phyloP scores from a whole-genome alignment of 768 basidiomycete genomes.

The Cystobasidiopsis lactophilus region DNA sequence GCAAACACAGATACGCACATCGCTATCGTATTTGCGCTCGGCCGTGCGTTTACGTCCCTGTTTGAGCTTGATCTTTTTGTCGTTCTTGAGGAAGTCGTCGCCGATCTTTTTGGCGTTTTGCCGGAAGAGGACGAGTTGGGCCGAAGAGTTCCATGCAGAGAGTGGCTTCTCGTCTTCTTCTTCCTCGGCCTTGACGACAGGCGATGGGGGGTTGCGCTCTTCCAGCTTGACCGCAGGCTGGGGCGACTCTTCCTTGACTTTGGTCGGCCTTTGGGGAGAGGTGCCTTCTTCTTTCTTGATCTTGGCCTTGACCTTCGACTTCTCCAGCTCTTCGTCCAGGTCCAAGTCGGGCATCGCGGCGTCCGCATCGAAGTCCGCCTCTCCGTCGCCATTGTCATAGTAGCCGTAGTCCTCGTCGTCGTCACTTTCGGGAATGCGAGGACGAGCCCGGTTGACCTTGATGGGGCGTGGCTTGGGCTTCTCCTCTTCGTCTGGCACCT shows the following conservation, averaged over 20 bases:
- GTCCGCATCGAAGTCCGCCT: slow-evolving; percentile 11
- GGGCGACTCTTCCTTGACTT: neutral
- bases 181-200: neutral
- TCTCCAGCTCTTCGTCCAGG: neutral
- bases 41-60: slow-evolving; percentile 13
- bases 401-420: neutral
- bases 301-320: neutral
- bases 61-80: slow-evolving; percentile 17
- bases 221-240: neutral
- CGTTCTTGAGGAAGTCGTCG: slow-evolving; percentile 20
- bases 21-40: slow-evolving; percentile 11
- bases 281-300: neutral
- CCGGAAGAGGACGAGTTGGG: slow-evolving; percentile 22
- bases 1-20: slow-evolving; percentile 6
- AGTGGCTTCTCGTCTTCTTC: slow-evolving; percentile 7
- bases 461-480: too few relatives aligned
- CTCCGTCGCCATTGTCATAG: slow-evolving; percentile 3
- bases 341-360: neutral
- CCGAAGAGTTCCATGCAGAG: slow-evolving; percentile 16
- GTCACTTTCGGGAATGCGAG: too few relatives aligned
- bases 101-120: slow-evolving; percentile 19
- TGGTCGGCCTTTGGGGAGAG: neutral
- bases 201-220: neutral
- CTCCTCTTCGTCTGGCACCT: slow-evolving; percentile 13
- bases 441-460: slow-evolving; percentile 3